Evolutionary conservation across 495 filamentous ascomycete species (phyloP).

Genomic region (Amorphotheca resinae): DNA sequence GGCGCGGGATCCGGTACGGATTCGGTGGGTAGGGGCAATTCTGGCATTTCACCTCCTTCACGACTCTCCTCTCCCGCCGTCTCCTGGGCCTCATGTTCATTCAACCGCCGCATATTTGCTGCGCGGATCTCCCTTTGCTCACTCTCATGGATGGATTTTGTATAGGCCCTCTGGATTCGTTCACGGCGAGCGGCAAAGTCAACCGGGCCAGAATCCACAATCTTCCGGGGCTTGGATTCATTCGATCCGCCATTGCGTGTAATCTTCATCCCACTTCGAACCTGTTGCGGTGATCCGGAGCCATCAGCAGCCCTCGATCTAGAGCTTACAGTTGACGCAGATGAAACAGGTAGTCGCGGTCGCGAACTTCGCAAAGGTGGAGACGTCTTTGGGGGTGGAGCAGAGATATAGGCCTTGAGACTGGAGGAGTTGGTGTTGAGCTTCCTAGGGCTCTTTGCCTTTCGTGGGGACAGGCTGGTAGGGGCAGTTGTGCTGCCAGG

Average conservation of each 20-base stretch:
- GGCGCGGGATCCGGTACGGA: neutral
- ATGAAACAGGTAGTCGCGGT: slow-evolving; percentile 66
- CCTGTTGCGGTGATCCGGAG: slow-evolving; percentile 11
- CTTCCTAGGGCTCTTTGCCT: slow-evolving; percentile 15
- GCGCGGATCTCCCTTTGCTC: slow-evolving; percentile 43
- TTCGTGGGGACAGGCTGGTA: slow-evolving; percentile 18
- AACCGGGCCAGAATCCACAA: slow-evolving; percentile 45
- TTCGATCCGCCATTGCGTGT: slow-evolving; percentile 23
- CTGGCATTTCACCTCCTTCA: slow-evolving; percentile 2
- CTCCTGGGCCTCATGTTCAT: slow-evolving; percentile 28
- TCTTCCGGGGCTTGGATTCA: slow-evolving; percentile 30
- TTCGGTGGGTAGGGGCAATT: neutral
- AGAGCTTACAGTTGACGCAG: slow-evolving; percentile 53
- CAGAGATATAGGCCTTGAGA: slow-evolving; percentile 40
- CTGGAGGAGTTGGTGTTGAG: slow-evolving; percentile 27
- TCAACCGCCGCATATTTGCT: slow-evolving; percentile 25
- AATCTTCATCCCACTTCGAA: slow-evolving; percentile 26
- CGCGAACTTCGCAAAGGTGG: slow-evolving; percentile 74
- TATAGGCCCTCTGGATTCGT: slow-evolving; percentile 69
- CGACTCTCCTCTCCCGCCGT: slow-evolving; percentile 20
- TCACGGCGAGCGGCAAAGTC: slow-evolving; percentile 70
- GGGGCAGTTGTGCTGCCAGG: slow-evolving; percentile 24
- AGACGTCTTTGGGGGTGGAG: slow-evolving; percentile 36
- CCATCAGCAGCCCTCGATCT: slow-evolving; percentile 42
- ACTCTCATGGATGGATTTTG: slow-evolving; percentile 57